Base-by-base conservation (phyloP, 2,329 filamentous ascomycete species). In the Aspergillus fumigatiaffinis region DNA sequence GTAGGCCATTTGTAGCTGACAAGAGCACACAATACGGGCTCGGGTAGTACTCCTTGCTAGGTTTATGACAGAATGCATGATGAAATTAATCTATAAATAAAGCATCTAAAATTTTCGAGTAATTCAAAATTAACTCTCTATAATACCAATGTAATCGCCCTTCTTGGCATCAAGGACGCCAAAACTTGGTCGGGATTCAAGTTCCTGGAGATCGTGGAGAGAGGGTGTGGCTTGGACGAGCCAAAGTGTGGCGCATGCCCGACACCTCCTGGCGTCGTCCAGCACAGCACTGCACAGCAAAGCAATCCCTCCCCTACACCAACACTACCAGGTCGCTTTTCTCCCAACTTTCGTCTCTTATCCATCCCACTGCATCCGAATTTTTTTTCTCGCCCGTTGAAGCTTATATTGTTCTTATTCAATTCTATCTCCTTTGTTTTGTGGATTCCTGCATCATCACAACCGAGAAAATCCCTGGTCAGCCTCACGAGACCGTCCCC, bases 401-500 rank as follows among this genome's bases (percentile, higher is more conserved):
- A 47, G 44, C 10, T 23, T 25, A 7, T 23, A 10, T 47, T 25
- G 21, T 25, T 47, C 21, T 26, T 26, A 14, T 47, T 17, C 44
- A 25, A 47, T 47, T 47, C 4, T 47, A 47, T 25, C 23, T 17
- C 21, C 28, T n/a, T 50, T 20, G 4, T 29, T 44, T 20, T n/a
- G 17, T 42, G 44, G 51, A 52, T 54, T 52, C 53, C 23, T 53
- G 51, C 51, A 28, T 50, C 47, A 25, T 50, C 53, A 57, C 28
- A 47, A 54, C 23, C 12, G 12, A 20, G 32, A 56, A 58, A 62
- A 60, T 51, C 50, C 56, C 57, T 51, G 62, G 57, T 61, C 60
- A 56, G 55, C 66, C 71, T 70, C 69, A 73, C 71, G 69, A 72
- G 71, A 72, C 69, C 70, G 60, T 63, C 65, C 62, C 67, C 65